Base-by-base conservation (phyloP, 2,329 filamentous ascomycete genomes). In the Trematosphaeria pertusa region DNA sequence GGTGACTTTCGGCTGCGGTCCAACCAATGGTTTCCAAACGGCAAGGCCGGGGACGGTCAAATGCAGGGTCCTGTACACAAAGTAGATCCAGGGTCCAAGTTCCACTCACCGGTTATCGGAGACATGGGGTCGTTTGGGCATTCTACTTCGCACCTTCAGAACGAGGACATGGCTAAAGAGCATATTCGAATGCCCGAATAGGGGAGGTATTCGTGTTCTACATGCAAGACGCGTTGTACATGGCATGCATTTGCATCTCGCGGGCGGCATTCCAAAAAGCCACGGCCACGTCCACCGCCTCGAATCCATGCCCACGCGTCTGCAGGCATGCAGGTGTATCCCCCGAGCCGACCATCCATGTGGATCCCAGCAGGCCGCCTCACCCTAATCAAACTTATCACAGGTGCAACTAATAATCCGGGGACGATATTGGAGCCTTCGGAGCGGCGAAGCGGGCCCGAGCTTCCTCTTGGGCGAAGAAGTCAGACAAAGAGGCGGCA, bases 351-450 rank as follows among this genome's bases (percentile, higher is more conserved):
- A 12, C 26, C 12, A 32, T 36, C 40, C 22, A 28, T 22, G 43
- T 43, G 48, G 43, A 37, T 34, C 48, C 43, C 43, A 45, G 48
- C 52, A 57, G 47, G 52, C 43, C 44, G 54, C 46, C 46, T 61
- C 53, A 51, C 44, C 43, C 54, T 50, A 48, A 50, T 53, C 50
- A 46, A 52, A 51, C 52, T 58, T 61, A 64, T 64, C 54, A 57
- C 46, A 42, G 47, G 31, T 56, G 50, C 55, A 59, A 56, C 61
- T 64, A 59, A n/a, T n/a, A n/a, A 62, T 60, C 61, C 54, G 58
- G 62, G 58, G 56, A 44, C 44, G 48, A 56, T 48, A 46, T 53
- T 46, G 54, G 36, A 30, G 34, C 38, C 36, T 35, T 58, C 50
- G 52, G 58, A 42, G 34, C 39, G 36, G 22, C 36, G 48, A 36